These are phyloP conservation scores for Stromatinia cepivora DNA, from an alignment of 2,329 filamentous ascomycete species.

Conservation along the genomic window DNA sequence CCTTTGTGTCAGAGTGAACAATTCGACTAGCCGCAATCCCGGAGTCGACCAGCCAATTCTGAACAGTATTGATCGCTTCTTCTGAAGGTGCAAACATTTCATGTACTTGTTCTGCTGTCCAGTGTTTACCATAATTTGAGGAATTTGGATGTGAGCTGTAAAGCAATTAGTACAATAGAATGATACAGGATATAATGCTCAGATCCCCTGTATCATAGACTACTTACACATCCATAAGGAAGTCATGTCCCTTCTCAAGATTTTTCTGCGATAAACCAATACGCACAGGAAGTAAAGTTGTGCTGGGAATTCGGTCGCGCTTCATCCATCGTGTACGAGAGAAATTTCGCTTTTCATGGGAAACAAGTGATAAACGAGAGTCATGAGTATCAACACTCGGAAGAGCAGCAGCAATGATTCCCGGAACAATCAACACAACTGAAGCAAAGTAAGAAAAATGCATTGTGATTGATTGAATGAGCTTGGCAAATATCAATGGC, in stretches of 20 bases:
- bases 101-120: constrained; percentile 39
- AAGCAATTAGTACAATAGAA: background rate
- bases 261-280: constrained; percentile 49
- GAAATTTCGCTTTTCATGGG: constrained; percentile 29
- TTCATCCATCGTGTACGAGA: constrained; percentile 28
- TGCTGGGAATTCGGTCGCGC: constrained; percentile 23
- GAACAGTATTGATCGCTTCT: constrained; percentile 40
- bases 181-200: background rate
- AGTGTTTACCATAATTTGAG: constrained; percentile 43
- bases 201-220: background rate
- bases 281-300: constrained; percentile 44
- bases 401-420: constrained; percentile 8
- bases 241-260: constrained; percentile 46
- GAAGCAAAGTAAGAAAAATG: constrained; percentile 13
- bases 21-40: constrained; percentile 40
- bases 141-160: constrained; percentile 36
- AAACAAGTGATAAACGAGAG: constrained; percentile 14
- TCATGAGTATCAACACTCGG: background rate
- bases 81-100: constrained; percentile 41
- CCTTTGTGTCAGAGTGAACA: constrained; percentile 40
- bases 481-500: constrained; percentile 1
- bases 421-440: background rate
- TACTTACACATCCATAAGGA: constrained; percentile 44
- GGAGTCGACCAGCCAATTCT: constrained; percentile 41
- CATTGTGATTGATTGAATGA: constrained; percentile 21